phyloP scores from a whole-genome alignment of 2,329 filamentous ascomycete species.

The Diaporthe citrichinensis region DNA sequence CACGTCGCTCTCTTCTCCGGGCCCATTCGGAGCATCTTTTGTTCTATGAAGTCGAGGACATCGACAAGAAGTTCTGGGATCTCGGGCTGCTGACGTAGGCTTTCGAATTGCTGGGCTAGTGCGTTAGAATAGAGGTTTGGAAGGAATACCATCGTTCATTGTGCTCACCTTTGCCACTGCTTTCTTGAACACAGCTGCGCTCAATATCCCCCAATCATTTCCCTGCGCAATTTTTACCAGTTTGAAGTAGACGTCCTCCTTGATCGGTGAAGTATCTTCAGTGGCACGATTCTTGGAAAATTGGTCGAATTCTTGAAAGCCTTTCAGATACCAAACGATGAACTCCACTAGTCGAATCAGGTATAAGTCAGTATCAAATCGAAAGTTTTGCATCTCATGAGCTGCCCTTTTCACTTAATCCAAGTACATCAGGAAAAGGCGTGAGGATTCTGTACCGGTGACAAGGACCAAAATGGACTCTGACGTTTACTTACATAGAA shows the following conservation, averaged over 20 bases:
- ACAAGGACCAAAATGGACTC: accelerated
- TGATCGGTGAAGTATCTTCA: conserved; percentile 4
- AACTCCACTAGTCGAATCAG: conserved; percentile 7
- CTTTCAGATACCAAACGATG: conserved; percentile 31
- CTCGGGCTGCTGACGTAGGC: not conserved
- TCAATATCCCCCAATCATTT: not conserved
- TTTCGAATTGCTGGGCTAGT: conserved; percentile 21
- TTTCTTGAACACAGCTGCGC: not conserved
- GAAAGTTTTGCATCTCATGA: accelerated
- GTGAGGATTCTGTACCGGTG: not conserved
- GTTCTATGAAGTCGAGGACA: conserved; percentile 24
- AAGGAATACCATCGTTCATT: not conserved
- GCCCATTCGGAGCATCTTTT: conserved; percentile 11
- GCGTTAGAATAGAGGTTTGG: no score
- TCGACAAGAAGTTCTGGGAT: conserved; percentile 10
- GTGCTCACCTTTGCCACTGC: not conserved
- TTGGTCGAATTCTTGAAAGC: conserved; percentile 10
- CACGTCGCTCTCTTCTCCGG: conserved; percentile 25
- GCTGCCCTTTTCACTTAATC: not conserved
- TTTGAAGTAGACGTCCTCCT: conserved; percentile 25
- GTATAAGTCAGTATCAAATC: not conserved
- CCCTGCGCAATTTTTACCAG: not conserved
- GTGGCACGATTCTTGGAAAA: conserved; percentile 18
- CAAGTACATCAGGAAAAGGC: not conserved
- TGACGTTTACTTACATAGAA: not conserved